These are phyloP conservation scores for Phyllosticta ampelicida DNA, from an alignment of 2,329 filamentous ascomycete genomes.

Conservation along the genomic window DNA sequence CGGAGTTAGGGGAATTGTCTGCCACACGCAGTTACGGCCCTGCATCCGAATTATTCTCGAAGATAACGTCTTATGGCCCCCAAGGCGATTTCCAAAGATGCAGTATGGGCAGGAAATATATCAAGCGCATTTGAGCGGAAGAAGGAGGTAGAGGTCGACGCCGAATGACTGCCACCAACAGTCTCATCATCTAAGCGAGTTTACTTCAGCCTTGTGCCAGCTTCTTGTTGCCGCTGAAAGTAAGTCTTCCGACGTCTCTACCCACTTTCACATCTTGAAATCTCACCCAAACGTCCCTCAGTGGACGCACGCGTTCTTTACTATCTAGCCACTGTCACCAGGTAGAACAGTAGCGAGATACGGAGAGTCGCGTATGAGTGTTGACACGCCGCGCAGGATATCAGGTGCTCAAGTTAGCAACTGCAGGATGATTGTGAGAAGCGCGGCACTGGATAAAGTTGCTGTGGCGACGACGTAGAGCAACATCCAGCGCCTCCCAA, in stretches of 20 bases:
- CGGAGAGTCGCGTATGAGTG: background rate
- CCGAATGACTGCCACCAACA: no score
- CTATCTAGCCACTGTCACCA: slow-evolving; percentile 9
- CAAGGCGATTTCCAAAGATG: no score
- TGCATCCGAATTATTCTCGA: no score
- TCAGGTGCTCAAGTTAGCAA: background rate
- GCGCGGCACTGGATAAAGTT: background rate
- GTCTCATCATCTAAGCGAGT: background rate
- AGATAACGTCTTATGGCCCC: no score
- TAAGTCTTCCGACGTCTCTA: slow-evolving; percentile 12
- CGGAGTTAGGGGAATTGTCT: no score
- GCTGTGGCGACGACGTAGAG: background rate
- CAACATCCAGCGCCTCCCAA: background rate
- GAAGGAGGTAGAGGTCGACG: no score
- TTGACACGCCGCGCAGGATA: background rate
- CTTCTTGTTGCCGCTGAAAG: slow-evolving; percentile 4
- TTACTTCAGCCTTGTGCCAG: background rate
- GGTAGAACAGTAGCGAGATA: background rate
- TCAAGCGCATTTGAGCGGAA: no score
- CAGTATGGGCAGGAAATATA: no score
- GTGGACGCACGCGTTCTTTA: slow-evolving; percentile 7
- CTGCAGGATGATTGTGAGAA: background rate
- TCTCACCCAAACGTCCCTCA: slow-evolving; percentile 12
- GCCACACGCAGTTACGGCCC: no score
- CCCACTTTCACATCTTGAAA: slow-evolving; percentile 14